These are phyloP conservation scores for Tricladium varicosporioides DNA, from an alignment of 2,329 filamentous ascomycete species.

Conservation along the genomic window DNA sequence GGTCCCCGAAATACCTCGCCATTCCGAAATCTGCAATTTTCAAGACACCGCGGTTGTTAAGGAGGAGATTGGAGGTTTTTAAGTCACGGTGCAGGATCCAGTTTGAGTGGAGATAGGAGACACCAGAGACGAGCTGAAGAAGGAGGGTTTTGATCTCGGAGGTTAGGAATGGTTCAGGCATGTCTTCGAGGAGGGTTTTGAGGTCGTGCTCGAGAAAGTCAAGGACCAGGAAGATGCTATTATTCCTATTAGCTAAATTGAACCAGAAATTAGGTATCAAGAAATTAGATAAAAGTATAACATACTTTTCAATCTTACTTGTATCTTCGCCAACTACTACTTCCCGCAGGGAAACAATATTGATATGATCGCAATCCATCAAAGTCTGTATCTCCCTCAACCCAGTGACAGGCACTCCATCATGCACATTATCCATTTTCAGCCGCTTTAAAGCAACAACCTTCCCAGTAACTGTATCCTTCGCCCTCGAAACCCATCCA, in stretches of 20 bases:
- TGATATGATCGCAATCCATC: conserved; percentile 73
- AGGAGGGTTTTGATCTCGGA: conserved; percentile 92
- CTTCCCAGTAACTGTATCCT: conserved; percentile 68
- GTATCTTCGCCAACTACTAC: conserved; percentile 73
- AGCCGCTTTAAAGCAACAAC: conserved; percentile 92
- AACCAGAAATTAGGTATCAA: neutral
- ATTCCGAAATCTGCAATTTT: conserved; percentile 99
- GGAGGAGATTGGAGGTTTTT: conserved; percentile 89
- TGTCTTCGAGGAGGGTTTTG: conserved; percentile 87
- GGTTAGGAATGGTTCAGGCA: conserved; percentile 88
- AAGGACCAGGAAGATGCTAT: conserved; percentile 88
- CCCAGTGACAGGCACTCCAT: conserved; percentile 83
- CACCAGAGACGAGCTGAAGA: conserved; percentile 75
- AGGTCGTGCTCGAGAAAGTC: conserved; percentile 98
- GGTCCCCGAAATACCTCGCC: conserved; percentile 84
- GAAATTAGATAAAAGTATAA: neutral
- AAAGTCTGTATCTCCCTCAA: conserved; percentile 92
- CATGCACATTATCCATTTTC: conserved; percentile 77
- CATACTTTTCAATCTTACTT: conserved; percentile 52
- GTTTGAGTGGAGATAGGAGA: conserved; percentile 81
- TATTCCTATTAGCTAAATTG: conserved; percentile 17
- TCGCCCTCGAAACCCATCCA: conserved; percentile 86
- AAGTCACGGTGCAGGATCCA: conserved; percentile 94
- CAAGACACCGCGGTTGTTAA: conserved; percentile 91
- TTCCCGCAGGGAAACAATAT: conserved; percentile 80